Evolutionary conservation across 2,329 filamentous ascomycete species (phyloP).

Genomic region (Trichoderma atroviride): DNA sequence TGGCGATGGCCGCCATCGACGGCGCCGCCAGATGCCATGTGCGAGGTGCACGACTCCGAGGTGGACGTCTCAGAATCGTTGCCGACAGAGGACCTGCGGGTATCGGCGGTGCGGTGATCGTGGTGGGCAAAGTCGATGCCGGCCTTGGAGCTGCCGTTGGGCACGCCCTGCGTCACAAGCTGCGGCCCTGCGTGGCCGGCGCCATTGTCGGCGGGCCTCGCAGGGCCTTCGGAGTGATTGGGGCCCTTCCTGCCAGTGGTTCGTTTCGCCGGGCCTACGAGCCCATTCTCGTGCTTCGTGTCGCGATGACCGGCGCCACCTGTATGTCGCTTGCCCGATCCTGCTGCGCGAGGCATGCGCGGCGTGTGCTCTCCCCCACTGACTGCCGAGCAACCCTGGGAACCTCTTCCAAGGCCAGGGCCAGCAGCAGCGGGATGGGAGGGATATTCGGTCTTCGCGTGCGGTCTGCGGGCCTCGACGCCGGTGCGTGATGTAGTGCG

Average conservation of each 20-base stretch:
- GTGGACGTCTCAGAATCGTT: constrained; percentile 55
- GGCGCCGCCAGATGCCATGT: constrained; percentile 41
- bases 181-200: constrained; percentile 39
- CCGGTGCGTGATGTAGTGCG: not conserved
- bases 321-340: constrained; percentile 64
- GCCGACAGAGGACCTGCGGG: constrained; percentile 54
- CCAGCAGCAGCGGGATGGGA: constrained; percentile 39
- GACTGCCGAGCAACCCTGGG: constrained; percentile 40
- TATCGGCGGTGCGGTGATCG: constrained; percentile 46
- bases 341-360: constrained; percentile 65
- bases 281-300: constrained; percentile 82
- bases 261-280: constrained; percentile 63
- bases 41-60: constrained; percentile 55
- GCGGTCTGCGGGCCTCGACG: constrained; percentile 23
- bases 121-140: constrained; percentile 29
- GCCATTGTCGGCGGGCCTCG: constrained; percentile 40
- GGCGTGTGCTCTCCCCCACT: constrained; percentile 40
- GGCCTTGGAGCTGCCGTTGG: constrained; percentile 42
- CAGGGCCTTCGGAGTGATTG: constrained; percentile 47
- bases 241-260: constrained; percentile 50
- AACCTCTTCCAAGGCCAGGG: constrained; percentile 41
- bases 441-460: constrained; percentile 24
- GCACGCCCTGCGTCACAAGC: constrained; percentile 32
- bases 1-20: constrained; percentile 60
- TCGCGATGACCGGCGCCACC: constrained; percentile 67